Base-by-base conservation (phyloP, 176 grass and related monocot species). In the Microstegium vimineum region DNA sequence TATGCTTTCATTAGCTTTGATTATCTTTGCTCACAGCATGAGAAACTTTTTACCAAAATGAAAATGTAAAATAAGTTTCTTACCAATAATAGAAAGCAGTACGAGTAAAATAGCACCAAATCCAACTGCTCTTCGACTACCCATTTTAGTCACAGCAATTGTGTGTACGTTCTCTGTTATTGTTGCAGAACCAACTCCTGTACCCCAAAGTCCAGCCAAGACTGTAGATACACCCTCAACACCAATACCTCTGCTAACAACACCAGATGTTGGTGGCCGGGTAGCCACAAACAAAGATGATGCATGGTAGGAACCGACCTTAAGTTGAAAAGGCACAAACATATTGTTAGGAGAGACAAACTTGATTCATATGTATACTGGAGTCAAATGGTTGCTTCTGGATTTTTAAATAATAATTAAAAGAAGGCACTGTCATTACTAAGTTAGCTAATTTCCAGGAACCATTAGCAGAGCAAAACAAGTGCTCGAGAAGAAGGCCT, bases 91-190 rank as follows among this genome's bases (percentile, higher is more conserved):
- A 80, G 96, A 92, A 40, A 99, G 25, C 32, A 99, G 51, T 79
- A 99, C 47, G 37, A 99, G 90, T 85, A 95, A 81, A 78, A 91
- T 70, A 78, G 93, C 96, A 76, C 96, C 93, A 45, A 99, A 93
- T 81, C 94, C 90, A 78, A 99, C 89, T 74, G 91, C 92, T 84
- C 86, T 92, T 42, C 93, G 91, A 33, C 89, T 99, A 66, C 93
- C 96, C 96, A 99, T 95, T 95, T 99, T 99, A 77, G 93, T 99
- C 38, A 95, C 89, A 83, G 96, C 96, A 77, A 99, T 95, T 41
- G 96, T 95, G 83, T 95, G 96, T 41, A 99, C 89, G 41, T 99
- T 99, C 75, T 99, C 96, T 40, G 96, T 99, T 77, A 99, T 77
- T 7, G 93, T 99, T 38, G 93, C 72, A 3, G 90, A 99, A 9